These are phyloP conservation scores for Aquilaria malaccensis DNA, from an alignment of 345 rosid genomes.

Conservation along the genomic window DNA sequence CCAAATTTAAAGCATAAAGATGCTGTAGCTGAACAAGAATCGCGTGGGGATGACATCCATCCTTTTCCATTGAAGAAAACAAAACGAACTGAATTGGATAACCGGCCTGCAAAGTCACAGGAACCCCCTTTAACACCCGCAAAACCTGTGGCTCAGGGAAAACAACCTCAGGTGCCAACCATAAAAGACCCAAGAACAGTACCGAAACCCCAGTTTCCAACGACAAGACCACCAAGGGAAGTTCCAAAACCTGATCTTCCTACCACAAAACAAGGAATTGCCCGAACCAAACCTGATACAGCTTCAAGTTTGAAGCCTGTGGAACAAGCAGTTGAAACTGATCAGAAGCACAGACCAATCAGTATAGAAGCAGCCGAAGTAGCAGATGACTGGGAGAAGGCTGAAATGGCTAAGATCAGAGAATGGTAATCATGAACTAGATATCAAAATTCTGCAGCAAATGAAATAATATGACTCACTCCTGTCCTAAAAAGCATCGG, in stretches of 20 bases:
- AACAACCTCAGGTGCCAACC: background rate
- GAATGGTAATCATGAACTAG: conserved; percentile 27
- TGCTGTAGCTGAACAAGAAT: conserved; percentile 8
- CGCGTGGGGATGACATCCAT: background rate
- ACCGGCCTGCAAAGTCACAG: conserved; percentile 1
- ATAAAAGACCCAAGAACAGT: conserved; percentile 11
- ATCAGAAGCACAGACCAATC: conserved; percentile 12
- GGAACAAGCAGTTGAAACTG: conserved; percentile 8
- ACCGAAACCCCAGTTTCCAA: conserved; percentile 1
- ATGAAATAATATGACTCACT: too few relatives aligned
- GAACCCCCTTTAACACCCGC: too few relatives aligned
- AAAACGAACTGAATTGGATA: conserved; percentile 20
- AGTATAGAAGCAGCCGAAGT: conserved; percentile 14
- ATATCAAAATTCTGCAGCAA: conserved; percentile 2
- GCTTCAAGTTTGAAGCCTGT: conserved; percentile 10
- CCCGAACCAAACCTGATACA: conserved; percentile 8
- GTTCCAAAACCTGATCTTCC: conserved; percentile 10
- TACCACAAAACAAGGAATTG: conserved; percentile 10
- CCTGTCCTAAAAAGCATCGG: background rate
- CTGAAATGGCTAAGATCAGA: conserved; percentile 40
- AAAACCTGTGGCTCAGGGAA: too few relatives aligned
- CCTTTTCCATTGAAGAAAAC: conserved; percentile 23
- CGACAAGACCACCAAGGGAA: conserved; percentile 4
- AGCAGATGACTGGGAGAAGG: conserved; percentile 59
- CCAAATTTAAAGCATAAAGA: background rate